Conservation (phyloP, 2,329 filamentous ascomycete genomes). For the Aspergillus bombycis region DNA sequence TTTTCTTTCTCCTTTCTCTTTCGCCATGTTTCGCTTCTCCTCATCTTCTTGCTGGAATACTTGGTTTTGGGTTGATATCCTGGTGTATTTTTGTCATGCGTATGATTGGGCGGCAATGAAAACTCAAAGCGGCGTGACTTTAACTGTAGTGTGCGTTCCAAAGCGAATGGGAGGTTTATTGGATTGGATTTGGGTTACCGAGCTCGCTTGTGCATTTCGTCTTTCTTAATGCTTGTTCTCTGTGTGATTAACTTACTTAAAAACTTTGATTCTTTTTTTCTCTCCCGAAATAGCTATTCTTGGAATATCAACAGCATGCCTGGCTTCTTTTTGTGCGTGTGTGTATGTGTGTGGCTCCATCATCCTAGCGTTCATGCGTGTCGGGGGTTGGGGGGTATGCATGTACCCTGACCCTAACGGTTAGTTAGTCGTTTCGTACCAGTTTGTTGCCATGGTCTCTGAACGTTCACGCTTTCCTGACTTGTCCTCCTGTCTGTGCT, state of each 20-base stretch:
- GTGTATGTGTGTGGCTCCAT: background rate
- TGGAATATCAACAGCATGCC: background rate
- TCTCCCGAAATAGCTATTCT: conserved; percentile 6
- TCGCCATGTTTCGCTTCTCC: conserved; percentile 10
- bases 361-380: conserved; percentile 12
- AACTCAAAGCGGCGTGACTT: conserved; percentile 4
- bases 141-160: background rate
- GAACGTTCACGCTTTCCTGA: background rate
- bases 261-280: background rate
- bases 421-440: conserved; percentile 11
- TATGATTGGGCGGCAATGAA: conserved; percentile 6
- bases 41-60: background rate
- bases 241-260: background rate
- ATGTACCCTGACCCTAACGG: conserved; percentile 19
- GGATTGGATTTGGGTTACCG: background rate
- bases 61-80: conserved; percentile 8
- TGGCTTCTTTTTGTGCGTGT: background rate
- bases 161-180: background rate
- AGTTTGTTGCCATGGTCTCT: background rate
- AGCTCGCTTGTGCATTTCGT: background rate
- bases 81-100: background rate
- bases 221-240: background rate
- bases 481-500: conserved; percentile 7
- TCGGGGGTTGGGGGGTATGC: conserved; percentile 10
- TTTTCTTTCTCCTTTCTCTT: conserved; percentile 12